phyloP scores from a whole-genome alignment of 2,329 filamentous ascomycete species.

The Epichloe sp. region DNA sequence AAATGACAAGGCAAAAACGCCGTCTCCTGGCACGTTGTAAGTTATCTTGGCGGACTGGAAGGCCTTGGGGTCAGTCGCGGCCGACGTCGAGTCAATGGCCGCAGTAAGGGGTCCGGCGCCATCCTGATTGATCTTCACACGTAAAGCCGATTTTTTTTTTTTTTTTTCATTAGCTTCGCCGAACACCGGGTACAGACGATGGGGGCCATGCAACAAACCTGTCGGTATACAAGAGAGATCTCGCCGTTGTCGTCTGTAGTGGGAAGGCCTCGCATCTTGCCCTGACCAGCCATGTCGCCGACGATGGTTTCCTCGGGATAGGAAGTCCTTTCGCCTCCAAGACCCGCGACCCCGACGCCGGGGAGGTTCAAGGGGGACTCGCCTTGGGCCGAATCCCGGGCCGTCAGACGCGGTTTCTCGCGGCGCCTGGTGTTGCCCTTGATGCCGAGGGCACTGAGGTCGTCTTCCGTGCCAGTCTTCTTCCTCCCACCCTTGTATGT shows the following conservation, averaged over 20 bases:
- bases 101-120: constrained; percentile 1
- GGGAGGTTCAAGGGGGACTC: background rate
- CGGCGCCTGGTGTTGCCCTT: background rate
- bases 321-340: background rate
- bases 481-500: background rate
- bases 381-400: too few species aligned
- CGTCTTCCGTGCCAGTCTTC: background rate
- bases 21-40: constrained; percentile 1
- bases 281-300: background rate
- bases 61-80: background rate
- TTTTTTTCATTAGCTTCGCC: too few species aligned
- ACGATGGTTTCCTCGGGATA: constrained; percentile 2
- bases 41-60: background rate
- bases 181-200: too few species aligned
- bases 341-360: background rate
- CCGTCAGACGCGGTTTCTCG: background rate
- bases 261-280: constrained; percentile 1
- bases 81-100: background rate
- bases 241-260: constrained; percentile 1
- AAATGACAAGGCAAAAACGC: background rate
- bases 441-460: background rate
- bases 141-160: background rate
- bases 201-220: background rate
- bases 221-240: constrained; percentile 1
- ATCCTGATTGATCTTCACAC: constrained; percentile 1